Conservation (phyloP, 2,329 filamentous ascomycete species). For the Colletotrichum lini region DNA sequence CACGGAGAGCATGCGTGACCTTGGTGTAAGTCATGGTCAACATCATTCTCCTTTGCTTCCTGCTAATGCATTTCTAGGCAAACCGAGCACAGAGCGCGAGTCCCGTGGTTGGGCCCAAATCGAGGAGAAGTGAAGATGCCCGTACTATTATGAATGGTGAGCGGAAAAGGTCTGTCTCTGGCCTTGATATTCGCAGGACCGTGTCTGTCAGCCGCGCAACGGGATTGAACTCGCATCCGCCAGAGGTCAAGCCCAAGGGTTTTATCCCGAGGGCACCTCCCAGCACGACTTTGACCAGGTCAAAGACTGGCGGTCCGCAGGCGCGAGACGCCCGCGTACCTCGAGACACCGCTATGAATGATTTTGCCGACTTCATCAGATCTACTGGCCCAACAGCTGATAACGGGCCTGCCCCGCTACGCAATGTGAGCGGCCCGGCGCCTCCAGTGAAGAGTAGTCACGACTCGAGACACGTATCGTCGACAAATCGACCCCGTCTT, state of each 20-base stretch:
- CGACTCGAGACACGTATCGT: slow-evolving; percentile 55
- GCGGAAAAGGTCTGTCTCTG: slow-evolving; percentile 53
- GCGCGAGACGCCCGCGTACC: slow-evolving; percentile 82
- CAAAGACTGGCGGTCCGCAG: slow-evolving; percentile 51
- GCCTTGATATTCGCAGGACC: slow-evolving; percentile 57
- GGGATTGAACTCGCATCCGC: slow-evolving; percentile 55
- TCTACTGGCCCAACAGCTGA: slow-evolving; percentile 81
- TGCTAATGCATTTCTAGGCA: slow-evolving; percentile 51
- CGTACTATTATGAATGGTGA: slow-evolving; percentile 54
- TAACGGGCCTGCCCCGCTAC: slow-evolving; percentile 53
- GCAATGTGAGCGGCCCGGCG: slow-evolving; percentile 51
- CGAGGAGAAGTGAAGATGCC: slow-evolving; percentile 64
- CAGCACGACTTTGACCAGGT: slow-evolving; percentile 50
- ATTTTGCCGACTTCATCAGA: slow-evolving; percentile 92
- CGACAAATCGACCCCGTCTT: slow-evolving; percentile 65
- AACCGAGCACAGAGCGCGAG: slow-evolving; percentile 56
- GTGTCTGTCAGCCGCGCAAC: slow-evolving; percentile 52
- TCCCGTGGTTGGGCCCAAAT: slow-evolving; percentile 58
- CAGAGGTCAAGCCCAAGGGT: slow-evolving; percentile 45
- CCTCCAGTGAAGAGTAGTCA: slow-evolving; percentile 54
- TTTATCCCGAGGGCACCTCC: slow-evolving; percentile 52
- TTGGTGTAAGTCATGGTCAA: slow-evolving; percentile 50
- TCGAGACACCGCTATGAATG: slow-evolving; percentile 76
- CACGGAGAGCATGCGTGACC: slow-evolving; percentile 82
- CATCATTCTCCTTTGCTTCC: no score